Conservation (phyloP, 805 yeast genomes). For the Candida maltosa region DNA sequence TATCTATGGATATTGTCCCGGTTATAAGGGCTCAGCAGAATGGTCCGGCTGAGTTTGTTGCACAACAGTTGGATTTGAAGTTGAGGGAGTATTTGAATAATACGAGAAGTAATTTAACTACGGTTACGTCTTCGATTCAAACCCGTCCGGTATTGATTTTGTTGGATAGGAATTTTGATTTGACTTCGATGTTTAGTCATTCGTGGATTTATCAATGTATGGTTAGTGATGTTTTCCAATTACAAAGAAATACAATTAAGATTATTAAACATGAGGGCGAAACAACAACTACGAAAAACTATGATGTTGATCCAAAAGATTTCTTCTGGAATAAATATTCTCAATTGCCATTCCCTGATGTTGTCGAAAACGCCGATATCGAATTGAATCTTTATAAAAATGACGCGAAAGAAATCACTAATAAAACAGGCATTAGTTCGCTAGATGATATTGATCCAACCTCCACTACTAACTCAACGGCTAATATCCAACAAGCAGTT, state of each 20-base stretch:
- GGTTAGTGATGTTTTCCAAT: constrained; percentile 85
- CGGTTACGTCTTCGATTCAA: constrained; percentile 21
- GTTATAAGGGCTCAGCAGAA: constrained; percentile 87
- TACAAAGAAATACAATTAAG: constrained; percentile 79
- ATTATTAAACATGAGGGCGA: constrained; percentile 39
- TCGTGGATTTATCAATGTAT: constrained; percentile 98
- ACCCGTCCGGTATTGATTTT: constrained; percentile 77
- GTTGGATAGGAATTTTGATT: constrained; percentile 84
- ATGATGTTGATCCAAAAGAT: constrained; percentile 90
- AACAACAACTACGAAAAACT: constrained; percentile 47
- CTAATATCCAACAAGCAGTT: constrained; percentile 79
- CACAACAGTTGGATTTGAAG: constrained; percentile 78
- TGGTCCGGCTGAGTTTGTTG: constrained; percentile 94
- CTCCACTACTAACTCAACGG: constrained; percentile 50
- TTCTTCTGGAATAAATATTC: constrained; percentile 87
- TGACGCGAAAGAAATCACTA: constrained; percentile 84
- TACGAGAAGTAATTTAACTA: constrained; percentile 31
- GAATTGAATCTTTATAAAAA: constrained; percentile 78
- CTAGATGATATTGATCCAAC: constrained; percentile 70
- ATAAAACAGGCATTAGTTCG: constrained; percentile 67
- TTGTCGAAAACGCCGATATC: constrained; percentile 92
- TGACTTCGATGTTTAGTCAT: constrained; percentile 92
- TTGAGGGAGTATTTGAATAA: constrained; percentile 84
- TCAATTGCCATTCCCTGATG: constrained; percentile 93
- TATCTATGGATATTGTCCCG: constrained; percentile 80